A percentile compares a stretch with the other conserved stretches of the same genome.
Conservation (phyloP, 2,329 filamentous ascomycete species). For the Sphaerulina musiva region DNA sequence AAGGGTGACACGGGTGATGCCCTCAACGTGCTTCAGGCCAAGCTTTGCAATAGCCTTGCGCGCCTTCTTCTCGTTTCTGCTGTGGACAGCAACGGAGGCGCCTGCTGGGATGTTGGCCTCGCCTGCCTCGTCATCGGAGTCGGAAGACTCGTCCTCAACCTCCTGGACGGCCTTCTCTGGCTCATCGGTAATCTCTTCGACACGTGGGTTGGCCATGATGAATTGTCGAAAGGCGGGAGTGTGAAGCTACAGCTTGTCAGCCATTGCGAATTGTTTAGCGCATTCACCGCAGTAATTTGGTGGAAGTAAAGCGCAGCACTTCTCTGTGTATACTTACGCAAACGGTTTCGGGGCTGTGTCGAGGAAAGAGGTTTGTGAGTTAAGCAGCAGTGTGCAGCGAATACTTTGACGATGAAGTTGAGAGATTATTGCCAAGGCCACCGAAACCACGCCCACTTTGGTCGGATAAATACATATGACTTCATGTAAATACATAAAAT, state of each 20-base stretch:
- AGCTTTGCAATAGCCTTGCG: constrained; percentile 99
- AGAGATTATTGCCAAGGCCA: not conserved
- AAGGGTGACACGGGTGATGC: constrained; percentile 96
- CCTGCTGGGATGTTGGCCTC: constrained; percentile 70
- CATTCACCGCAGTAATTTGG: not conserved
- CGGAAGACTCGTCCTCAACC: constrained; percentile 65
- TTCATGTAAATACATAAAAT: not conserved
- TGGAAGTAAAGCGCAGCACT: not conserved
- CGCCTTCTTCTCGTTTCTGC: constrained; percentile 99
- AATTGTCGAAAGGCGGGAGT: constrained; percentile 6
- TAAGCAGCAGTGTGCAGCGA: not conserved
- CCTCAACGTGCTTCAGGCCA: constrained; percentile 89
- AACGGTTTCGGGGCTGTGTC: not conserved
- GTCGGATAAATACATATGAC: not conserved
- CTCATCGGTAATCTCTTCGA: constrained; percentile 94
- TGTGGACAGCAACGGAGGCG: constrained; percentile 86
- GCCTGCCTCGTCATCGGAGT: constrained; percentile 64
- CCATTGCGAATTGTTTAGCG: not conserved
- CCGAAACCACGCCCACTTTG: not conserved
- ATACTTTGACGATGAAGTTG: not conserved
- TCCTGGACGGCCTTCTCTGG: constrained; percentile 56
- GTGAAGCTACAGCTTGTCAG: constrained; percentile 5
- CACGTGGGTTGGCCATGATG: constrained; percentile 87
- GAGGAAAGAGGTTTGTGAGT: not conserved
- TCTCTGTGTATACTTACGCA: not conserved